Base-by-base conservation (phyloP, 768 basidiomycete species). In the Termitomyces sp. region DNA sequence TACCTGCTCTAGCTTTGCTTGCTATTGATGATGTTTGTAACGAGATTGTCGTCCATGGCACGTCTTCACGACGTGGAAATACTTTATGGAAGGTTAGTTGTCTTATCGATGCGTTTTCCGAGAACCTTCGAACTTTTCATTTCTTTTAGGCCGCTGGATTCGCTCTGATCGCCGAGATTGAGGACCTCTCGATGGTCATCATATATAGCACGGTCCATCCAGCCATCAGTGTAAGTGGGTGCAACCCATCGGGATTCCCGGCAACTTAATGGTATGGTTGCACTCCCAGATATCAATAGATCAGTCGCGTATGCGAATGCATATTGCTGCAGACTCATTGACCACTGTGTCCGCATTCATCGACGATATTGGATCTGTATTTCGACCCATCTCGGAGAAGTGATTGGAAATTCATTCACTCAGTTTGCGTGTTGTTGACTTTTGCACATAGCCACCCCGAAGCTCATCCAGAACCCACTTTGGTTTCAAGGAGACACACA, bases 291-390 rank as follows among this genome's bases (percentile, higher is more conserved):
- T 89, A 23, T 62, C 71, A n/a, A 67, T 89, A 26, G 75, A 84
- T 51, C 76, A 71, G 14, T 70, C 83, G 37, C 72, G 71, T 17
- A 67, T 92, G 5, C 77, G 77, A 41, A 61, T 91, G 44, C 86
- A 88, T 65, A 74, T 91, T 26, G 91, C 89, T 64, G 91, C 92
- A 11, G 91, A 94, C 67, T 89, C 90, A 1, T 70, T 87, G 54
- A 70, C 75, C 7, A 80, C 82, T 1, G 69, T 93, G 30, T 72
- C 78, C 0, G 75, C 78, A 5, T 82, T 91, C 63, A 75, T 78
- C 33, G 67, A 72, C 23, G 82, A 85, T 63, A 61, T 89, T 51
- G 67, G 70, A 1, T 70, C 75, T n/a, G 64, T 74, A 7, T 76
- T 82, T 62, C 70, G 70, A 31, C 63, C 74, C 26, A 59, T 68